Conservation (phyloP, 2,329 filamentous ascomycete genomes). For the Aspergillus ochraceus region DNA sequence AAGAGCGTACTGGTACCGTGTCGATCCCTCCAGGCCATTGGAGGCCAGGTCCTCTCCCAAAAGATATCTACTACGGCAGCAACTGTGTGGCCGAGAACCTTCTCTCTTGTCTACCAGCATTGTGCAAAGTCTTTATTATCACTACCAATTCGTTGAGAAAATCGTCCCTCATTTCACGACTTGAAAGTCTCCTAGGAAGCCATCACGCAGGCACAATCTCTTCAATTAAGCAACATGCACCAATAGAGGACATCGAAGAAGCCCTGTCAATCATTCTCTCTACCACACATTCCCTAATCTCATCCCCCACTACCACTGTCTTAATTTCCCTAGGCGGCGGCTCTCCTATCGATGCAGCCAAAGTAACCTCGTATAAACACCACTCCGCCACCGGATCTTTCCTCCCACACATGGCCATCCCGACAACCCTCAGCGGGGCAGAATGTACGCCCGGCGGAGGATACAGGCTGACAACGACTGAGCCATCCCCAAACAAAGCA, state of each 20-base stretch:
- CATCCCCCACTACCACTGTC: neutral
- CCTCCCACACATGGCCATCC: constrained; percentile 7
- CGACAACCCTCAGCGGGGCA: constrained; percentile 7
- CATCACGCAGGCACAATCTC: constrained; percentile 5
- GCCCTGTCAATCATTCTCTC: neutral
- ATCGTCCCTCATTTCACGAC: neutral
- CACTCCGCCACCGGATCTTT: neutral
- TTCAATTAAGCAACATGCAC: constrained; percentile 1
- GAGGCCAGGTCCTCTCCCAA: neutral
- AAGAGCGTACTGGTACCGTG: no score
- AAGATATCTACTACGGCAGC: constrained; percentile 2
- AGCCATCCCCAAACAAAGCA: neutral
- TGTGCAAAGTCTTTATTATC: constrained; percentile 5
- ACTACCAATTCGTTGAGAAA: neutral
- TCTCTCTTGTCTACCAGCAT: neutral
- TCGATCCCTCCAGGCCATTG: neutral
- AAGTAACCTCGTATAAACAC: neutral
- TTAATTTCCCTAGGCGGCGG: constrained; percentile 5
- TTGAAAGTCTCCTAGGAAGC: neutral
- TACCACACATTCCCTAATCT: neutral
- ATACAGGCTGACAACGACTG: neutral
- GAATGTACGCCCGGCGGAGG: constrained; percentile 4
- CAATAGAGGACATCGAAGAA: neutral
- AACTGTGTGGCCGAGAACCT: constrained; percentile 2
- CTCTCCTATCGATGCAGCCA: constrained; percentile 4